phyloP scores from a whole-genome alignment of 176 grass and related monocot species.

The Triticum timopheevii region DNA sequence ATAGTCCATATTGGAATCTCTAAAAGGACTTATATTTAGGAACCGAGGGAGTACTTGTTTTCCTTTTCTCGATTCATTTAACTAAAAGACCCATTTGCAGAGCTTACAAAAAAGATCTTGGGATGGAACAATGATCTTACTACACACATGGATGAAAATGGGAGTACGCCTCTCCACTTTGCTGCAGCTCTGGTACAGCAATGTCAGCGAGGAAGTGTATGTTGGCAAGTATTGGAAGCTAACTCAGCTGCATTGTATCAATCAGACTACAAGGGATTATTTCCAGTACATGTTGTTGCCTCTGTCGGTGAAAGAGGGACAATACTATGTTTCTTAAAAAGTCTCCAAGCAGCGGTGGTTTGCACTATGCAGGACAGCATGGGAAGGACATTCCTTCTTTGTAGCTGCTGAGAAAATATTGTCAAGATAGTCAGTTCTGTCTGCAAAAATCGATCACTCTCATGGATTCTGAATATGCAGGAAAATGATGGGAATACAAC shows the following conservation, averaged over 20 bases:
- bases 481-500: not conserved
- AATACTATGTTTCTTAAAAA: not conserved
- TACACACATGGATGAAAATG: not conserved
- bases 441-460: not conserved
- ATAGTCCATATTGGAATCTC: too few species aligned
- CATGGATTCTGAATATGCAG: conserved; percentile 3
- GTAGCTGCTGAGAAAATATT: not conserved
- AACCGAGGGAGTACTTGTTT: not conserved
- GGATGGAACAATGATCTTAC: not conserved
- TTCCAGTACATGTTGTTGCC: not conserved
- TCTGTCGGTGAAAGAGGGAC: not conserved
- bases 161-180: not conserved
- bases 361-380: not conserved
- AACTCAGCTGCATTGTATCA: not conserved
- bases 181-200: not conserved
- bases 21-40: too few species aligned
- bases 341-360: not conserved
- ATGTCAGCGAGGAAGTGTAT: not conserved
- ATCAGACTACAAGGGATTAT: not conserved
- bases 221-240: not conserved
- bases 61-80: not conserved
- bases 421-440: not conserved
- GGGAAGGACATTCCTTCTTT: conserved; percentile 4
- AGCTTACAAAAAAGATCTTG: not conserved
- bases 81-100: not conserved